Evolutionary conservation across 2,329 filamentous ascomycete species (phyloP).

Genomic region (Myriosclerotinia curreyana): DNA sequence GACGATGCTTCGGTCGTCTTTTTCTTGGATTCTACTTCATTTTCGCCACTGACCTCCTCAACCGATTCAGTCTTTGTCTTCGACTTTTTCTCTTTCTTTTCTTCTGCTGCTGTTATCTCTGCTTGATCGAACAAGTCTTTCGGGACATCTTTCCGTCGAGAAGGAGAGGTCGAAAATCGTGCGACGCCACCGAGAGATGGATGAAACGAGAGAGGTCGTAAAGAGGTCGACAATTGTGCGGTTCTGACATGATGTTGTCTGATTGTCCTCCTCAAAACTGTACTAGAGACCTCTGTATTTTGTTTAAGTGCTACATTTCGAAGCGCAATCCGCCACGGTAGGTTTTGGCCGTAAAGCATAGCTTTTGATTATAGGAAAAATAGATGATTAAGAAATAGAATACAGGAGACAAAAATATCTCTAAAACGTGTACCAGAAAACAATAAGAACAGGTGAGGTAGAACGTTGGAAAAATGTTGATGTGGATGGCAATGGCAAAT

Average conservation of each 20-base stretch:
- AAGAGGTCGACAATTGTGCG: slow-evolving; percentile 61
- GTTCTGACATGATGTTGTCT: slow-evolving; percentile 46
- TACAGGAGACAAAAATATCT: slow-evolving; percentile 1
- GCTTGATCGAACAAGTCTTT: slow-evolving; percentile 43
- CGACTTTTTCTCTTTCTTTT: slow-evolving; percentile 36
- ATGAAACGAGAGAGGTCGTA: slow-evolving; percentile 58
- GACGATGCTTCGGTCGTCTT: slow-evolving; percentile 32
- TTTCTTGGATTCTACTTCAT: slow-evolving; percentile 43
- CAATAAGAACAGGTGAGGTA: slow-evolving; percentile 3
- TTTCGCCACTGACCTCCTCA: slow-evolving; percentile 44
- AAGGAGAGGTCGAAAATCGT: slow-evolving; percentile 52
- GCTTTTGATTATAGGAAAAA: slow-evolving; percentile 20
- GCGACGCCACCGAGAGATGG: slow-evolving; percentile 41
- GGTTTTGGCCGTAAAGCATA: slow-evolving; percentile 63
- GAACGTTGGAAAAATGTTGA: slow-evolving; percentile 5
- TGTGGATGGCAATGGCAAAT: slow-evolving; percentile 14
- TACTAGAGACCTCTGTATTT: slow-evolving; percentile 26
- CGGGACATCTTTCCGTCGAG: slow-evolving; percentile 44
- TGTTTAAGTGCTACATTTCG: slow-evolving; percentile 30
- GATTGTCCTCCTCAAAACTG: slow-evolving; percentile 30
- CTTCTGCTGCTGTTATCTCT: slow-evolving; percentile 43
- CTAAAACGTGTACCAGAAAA: background rate
- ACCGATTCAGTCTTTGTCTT: slow-evolving; percentile 38
- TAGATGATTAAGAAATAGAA: slow-evolving; percentile 5
- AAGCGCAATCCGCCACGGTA: slow-evolving; percentile 62